These are phyloP conservation scores for Claviceps humidiphila DNA, from an alignment of 2,329 filamentous ascomycete species.

Conservation along the genomic window DNA sequence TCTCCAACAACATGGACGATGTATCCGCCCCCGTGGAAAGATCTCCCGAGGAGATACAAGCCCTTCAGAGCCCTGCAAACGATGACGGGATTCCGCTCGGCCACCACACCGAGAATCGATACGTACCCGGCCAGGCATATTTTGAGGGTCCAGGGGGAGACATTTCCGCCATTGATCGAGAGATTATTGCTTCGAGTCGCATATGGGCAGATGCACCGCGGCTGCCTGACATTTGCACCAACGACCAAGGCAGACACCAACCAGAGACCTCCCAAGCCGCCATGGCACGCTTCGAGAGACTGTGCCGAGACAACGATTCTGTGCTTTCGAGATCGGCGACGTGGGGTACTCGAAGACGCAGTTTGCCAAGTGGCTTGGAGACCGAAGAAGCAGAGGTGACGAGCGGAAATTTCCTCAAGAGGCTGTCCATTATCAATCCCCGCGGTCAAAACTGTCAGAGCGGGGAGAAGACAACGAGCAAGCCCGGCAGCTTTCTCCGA, in stretches of 20 bases:
- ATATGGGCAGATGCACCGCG: slow-evolving; percentile 37
- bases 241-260: slow-evolving; percentile 23
- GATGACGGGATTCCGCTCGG: slow-evolving; percentile 32
- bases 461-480: slow-evolving; percentile 25
- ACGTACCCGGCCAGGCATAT: slow-evolving; percentile 37
- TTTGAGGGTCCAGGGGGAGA: slow-evolving; percentile 27
- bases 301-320: slow-evolving; percentile 43
- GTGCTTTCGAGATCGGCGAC: slow-evolving; percentile 52
- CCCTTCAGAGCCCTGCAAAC: slow-evolving; percentile 9
- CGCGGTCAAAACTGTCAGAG: slow-evolving; percentile 9
- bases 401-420: slow-evolving; percentile 50
- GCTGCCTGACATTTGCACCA: slow-evolving; percentile 29
- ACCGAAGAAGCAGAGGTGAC: slow-evolving; percentile 42
- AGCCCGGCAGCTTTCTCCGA: slow-evolving; percentile 35
- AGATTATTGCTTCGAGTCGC: slow-evolving; percentile 34
- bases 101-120: slow-evolving; percentile 35
- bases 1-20: slow-evolving; percentile 23
- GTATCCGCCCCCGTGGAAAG: slow-evolving; percentile 14
- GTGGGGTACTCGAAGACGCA: slow-evolving; percentile 55
- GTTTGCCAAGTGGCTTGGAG: slow-evolving; percentile 43
- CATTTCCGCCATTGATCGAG: slow-evolving; percentile 32
- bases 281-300: slow-evolving; percentile 37
- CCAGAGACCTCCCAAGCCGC: slow-evolving; percentile 39
- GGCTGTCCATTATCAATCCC: slow-evolving; percentile 42
- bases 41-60: slow-evolving; percentile 12